Evolutionary conservation across 1,284 basidiomycete species (phyloP), one percentile per base, ranked within the genome.

Genomic region (Cerioporus squamosus): DNA sequence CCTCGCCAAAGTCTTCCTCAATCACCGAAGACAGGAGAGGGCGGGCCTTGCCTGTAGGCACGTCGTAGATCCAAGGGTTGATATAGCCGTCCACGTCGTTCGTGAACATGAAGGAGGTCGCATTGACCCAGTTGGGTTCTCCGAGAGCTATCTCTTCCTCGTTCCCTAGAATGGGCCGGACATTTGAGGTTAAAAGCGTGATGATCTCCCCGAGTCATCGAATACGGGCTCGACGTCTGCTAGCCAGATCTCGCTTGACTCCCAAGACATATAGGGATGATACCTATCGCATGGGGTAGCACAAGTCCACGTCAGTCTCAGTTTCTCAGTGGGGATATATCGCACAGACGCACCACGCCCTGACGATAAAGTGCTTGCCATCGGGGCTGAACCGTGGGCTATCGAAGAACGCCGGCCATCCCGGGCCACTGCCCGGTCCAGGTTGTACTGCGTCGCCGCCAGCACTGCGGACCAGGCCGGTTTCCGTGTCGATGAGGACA

Each of bases 181-280:
- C n/a, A n/a, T 42, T n/a, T 7, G 40, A 20, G n/a, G 40, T 22
- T 3, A 18, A 9, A 4, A 42, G 40, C 40, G 40, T 42, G 8
- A 42, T n/a, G 17, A 69, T 10, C 84, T 42, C 40, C 9, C 40
- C 40, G 40, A 22, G n/a, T 5, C 3, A 18, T 42, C 40, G 4
- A 42, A 4, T 14, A 40, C 42, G 24, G n/a, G 33, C 6, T 36
- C 24, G 39, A 80, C 62, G 42, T 80, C 74, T 0, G 80, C 85
- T 18, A 87, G 68, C 65, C 79, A 76, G 31, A 91, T 73, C 63
- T 85, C 74, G 0, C 82, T 79, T 14, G 83, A 85, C 66, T 90
- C 84, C 84, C 87, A 92, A 18, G 90, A 88, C 90, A 92, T 91
- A 65, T 88, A 83, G 0, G 90, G 90, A 62, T 86, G 84, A n/a